These are phyloP conservation scores for Lentinula novae-zelandiae DNA, from an alignment of 1,284 basidiomycete species.

Conservation along the genomic window DNA sequence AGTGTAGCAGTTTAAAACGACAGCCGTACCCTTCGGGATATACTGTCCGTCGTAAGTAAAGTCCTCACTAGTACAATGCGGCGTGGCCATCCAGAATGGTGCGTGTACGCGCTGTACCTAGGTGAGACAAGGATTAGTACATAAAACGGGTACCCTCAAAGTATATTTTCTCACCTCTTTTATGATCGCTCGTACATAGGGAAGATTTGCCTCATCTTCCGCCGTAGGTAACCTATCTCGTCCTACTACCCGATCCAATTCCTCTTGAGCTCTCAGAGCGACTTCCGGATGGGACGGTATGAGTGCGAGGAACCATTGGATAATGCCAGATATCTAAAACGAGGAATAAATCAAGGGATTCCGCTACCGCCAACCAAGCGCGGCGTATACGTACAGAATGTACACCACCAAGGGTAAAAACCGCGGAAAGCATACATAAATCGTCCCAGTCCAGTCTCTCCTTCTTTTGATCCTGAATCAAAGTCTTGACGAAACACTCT, in stretches of 20 bases:
- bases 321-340: constrained; percentile 28
- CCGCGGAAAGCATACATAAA: constrained; percentile 35
- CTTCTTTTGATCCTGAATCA: constrained; percentile 29
- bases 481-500: constrained; percentile 34
- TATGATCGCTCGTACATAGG: constrained; percentile 32
- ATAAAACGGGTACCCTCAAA: not conserved
- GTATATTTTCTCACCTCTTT: constrained; percentile 26
- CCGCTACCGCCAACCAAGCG: too few species aligned
- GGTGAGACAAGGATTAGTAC: not conserved
- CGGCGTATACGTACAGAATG: constrained; percentile 28
- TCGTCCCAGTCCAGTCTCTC: constrained; percentile 35
- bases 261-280: constrained; percentile 26
- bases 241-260: constrained; percentile 33
- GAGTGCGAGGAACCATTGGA: constrained; percentile 35
- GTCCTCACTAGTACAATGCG: constrained; percentile 33
- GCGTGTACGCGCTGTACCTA: constrained; percentile 30
- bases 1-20: constrained; percentile 36
- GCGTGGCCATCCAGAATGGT: constrained; percentile 39
- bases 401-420: constrained; percentile 39
- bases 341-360: not conserved
- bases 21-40: constrained; percentile 35
- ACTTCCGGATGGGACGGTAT: constrained; percentile 28
- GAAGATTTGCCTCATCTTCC: constrained; percentile 30
- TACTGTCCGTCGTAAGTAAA: constrained; percentile 35
- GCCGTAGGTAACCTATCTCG: constrained; percentile 26